Conservation (phyloP, 2,329 filamentous ascomycete genomes). For the Macroventuria anomochaeta region DNA sequence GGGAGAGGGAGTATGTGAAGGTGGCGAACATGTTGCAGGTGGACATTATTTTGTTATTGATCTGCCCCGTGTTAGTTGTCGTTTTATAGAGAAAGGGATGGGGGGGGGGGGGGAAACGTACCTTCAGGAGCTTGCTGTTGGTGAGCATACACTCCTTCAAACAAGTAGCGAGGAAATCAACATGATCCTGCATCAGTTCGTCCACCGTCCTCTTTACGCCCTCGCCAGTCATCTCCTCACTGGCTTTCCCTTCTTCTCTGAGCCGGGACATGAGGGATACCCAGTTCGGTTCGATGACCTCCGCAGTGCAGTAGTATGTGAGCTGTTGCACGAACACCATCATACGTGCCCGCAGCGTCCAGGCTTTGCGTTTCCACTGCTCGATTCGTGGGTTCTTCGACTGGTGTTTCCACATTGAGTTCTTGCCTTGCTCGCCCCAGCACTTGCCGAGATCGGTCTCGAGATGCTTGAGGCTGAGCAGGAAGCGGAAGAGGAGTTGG, state of each 20-base stretch:
- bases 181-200: constrained; percentile 98
- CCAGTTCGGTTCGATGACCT: constrained; percentile 99
- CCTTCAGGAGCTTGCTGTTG: constrained; percentile 90
- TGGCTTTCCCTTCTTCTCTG: constrained; percentile 57
- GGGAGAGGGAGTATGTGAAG: constrained; percentile 85
- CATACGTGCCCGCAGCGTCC: constrained; percentile 92
- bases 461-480: constrained; percentile 86
- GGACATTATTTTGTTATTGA: constrained; percentile 95
- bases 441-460: constrained; percentile 85
- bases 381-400: constrained; percentile 77
- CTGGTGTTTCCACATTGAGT: constrained; percentile 80
- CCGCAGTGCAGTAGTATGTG: constrained; percentile 93
- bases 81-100: constrained; percentile 33
- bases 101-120: too few species aligned
- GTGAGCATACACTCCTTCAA: constrained; percentile 99
- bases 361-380: constrained; percentile 90
- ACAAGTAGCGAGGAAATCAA: constrained; percentile 96
- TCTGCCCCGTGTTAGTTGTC: constrained; percentile 59
- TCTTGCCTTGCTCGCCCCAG: constrained; percentile 89
- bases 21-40: constrained; percentile 93
- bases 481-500: constrained; percentile 92
- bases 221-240: constrained; percentile 42
- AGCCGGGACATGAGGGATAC: constrained; percentile 88
- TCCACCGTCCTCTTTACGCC: constrained; percentile 82
- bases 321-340: constrained; percentile 96